phyloP scores from a whole-genome alignment of 139 green algal genomes.

The Chlorella sp. region DNA sequence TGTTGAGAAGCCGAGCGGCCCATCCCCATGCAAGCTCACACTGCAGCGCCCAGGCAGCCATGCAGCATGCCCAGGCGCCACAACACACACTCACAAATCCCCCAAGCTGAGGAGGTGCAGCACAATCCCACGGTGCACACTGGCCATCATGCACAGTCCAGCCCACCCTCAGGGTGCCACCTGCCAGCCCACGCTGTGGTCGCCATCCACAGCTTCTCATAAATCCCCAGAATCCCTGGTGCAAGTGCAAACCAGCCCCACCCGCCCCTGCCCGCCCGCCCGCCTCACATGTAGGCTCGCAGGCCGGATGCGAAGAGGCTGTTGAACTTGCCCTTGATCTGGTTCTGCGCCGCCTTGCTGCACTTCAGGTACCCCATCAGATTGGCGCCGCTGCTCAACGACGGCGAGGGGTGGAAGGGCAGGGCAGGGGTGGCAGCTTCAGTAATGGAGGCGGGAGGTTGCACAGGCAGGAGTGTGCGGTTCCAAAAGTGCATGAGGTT shows the following conservation, averaged over 20 bases:
- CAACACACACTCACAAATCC: background rate
- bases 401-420: background rate
- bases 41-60: background rate
- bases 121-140: too few relatives aligned
- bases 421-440: background rate
- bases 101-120: background rate
- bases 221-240: too few relatives aligned
- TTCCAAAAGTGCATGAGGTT: too few relatives aligned
- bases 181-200: too few relatives aligned
- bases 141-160: too few relatives aligned
- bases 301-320: conserved; percentile 23
- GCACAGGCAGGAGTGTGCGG: too few relatives aligned
- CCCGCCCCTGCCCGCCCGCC: background rate
- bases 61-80: too few relatives aligned
- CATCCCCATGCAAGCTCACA: background rate
- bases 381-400: conserved; percentile 64
- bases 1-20: too few relatives aligned
- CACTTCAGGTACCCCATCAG: conserved; percentile 92
- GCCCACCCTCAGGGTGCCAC: too few relatives aligned
- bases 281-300: conserved; percentile 27
- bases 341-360: conserved; percentile 73
- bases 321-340: conserved; percentile 47
- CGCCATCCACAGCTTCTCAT: too few relatives aligned
- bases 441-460: too few relatives aligned
- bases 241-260: background rate